Evolutionary conservation across 148 eudicot species (phyloP).

Genomic region (Nepenthes gracilis): DNA sequence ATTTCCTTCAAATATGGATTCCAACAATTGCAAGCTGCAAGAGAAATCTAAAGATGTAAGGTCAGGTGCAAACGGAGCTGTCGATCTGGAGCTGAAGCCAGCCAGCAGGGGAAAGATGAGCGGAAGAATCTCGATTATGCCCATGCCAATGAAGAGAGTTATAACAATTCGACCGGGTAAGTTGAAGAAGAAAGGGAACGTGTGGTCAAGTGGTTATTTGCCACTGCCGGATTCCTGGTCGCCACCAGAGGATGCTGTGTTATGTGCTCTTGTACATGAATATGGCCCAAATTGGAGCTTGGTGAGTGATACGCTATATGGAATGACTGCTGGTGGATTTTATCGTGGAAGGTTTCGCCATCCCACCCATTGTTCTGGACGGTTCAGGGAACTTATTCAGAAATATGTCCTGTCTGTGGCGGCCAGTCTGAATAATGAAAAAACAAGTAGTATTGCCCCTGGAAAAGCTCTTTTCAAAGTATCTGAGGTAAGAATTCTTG

Average conservation of each 20-base stretch:
- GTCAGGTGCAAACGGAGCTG: constrained; percentile 25
- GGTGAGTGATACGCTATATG: constrained; percentile 75
- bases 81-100: constrained; percentile 53
- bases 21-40: constrained; percentile 29
- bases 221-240: constrained; percentile 83
- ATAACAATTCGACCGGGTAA: constrained; percentile 69
- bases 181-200: constrained; percentile 54
- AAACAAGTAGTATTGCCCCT: constrained; percentile 39
- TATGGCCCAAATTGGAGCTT: constrained; percentile 91
- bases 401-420: constrained; percentile 52
- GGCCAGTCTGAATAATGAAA: constrained; percentile 53
- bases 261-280: constrained; percentile 91
- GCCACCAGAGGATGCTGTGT: constrained; percentile 75
- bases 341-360: constrained; percentile 86
- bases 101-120: constrained; percentile 53
- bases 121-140: constrained; percentile 54
- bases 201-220: constrained; percentile 68
- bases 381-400: constrained; percentile 87
- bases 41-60: constrained; percentile 43
- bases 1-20: constrained; percentile 16
- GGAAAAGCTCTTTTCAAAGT: constrained; percentile 72
- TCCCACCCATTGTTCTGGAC: constrained; percentile 82
- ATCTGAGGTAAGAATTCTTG: constrained; percentile 59
- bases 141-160: constrained; percentile 64
- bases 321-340: constrained; percentile 78